Percentiles rank a stretch among this genome's conserved stretches.
Conservation (phyloP, 805 yeast species). For the Spathaspora passalidarum region DNA sequence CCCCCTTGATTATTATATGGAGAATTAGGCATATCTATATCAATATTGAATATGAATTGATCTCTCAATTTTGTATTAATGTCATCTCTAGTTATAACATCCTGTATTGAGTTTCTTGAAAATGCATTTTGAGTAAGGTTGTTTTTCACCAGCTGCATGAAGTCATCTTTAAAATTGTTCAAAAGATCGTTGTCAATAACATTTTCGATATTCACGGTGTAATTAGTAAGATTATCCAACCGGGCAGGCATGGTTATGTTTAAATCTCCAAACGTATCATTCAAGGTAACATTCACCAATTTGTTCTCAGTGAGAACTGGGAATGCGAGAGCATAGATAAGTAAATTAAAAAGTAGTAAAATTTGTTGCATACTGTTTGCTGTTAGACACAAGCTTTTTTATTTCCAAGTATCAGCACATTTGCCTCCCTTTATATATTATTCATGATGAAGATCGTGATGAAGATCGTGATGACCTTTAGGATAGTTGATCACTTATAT, state of each 20-base stretch:
- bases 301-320: neutral
- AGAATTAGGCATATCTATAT: slow-evolving; percentile 34
- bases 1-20: slow-evolving; percentile 58
- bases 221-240: neutral
- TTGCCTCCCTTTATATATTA: too few relatives aligned
- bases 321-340: neutral
- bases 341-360: neutral
- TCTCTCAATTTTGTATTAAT: slow-evolving; percentile 15
- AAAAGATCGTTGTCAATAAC: slow-evolving; percentile 32
- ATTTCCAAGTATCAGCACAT: too few relatives aligned
- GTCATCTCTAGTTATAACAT: slow-evolving; percentile 37
- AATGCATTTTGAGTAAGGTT: slow-evolving; percentile 53
- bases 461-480: too few relatives aligned
- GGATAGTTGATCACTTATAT: too few relatives aligned
- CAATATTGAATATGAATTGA: slow-evolving; percentile 34
- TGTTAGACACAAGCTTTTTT: too few relatives aligned
- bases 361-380: too few relatives aligned
- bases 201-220: slow-evolving; percentile 6
- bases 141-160: slow-evolving; percentile 48
- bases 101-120: slow-evolving; percentile 44
- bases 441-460: too few relatives aligned
- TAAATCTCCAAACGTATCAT: neutral
- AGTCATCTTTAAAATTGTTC: slow-evolving; percentile 43
- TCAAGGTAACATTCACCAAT: neutral
- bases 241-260: neutral